Evolutionary conservation across 2,329 filamentous ascomycete species (phyloP).

Genomic region (Aphanoascus verrucosus): DNA sequence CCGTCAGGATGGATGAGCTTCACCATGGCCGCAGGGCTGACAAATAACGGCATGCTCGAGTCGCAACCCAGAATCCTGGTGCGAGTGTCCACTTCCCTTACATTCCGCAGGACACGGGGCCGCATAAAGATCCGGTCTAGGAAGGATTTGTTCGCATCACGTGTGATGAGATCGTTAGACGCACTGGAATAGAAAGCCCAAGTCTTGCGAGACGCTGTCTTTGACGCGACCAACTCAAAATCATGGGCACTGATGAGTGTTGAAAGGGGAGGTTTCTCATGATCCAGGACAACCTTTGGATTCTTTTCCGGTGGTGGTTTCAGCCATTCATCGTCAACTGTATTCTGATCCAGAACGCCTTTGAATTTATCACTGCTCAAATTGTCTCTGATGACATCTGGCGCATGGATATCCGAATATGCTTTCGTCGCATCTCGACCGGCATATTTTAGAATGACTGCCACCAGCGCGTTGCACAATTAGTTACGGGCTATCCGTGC

Average conservation of each 20-base stretch:
- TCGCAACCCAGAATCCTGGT: constrained; percentile 47
- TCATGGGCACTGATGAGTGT: constrained; percentile 50
- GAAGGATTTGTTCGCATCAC: constrained; percentile 43
- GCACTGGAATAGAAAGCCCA: constrained; percentile 61
- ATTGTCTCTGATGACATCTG: constrained; percentile 37
- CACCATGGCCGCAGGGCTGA: constrained; percentile 55
- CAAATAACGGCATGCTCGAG: constrained; percentile 50
- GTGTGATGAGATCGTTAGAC: constrained; percentile 51
- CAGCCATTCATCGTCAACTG: constrained; percentile 41
- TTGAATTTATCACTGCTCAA: constrained; percentile 38
- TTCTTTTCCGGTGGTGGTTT: constrained; percentile 31
- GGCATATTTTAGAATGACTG: constrained; percentile 39
- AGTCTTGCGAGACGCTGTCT: constrained; percentile 50
- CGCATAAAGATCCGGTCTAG: constrained; percentile 50
- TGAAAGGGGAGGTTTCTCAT: constrained; percentile 34
- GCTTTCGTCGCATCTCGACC: constrained; percentile 37
- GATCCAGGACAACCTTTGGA: constrained; percentile 20
- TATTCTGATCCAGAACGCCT: constrained; percentile 41
- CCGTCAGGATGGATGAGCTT: constrained; percentile 53
- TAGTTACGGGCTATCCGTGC: background rate
- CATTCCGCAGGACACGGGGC: constrained; percentile 48
- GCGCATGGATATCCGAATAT: constrained; percentile 39
- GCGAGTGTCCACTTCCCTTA: constrained; percentile 41
- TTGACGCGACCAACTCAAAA: constrained; percentile 48
- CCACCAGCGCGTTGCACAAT: background rate